Base-by-base conservation (phyloP, 176 grass and related monocot species). In the Lolium perenne region DNA sequence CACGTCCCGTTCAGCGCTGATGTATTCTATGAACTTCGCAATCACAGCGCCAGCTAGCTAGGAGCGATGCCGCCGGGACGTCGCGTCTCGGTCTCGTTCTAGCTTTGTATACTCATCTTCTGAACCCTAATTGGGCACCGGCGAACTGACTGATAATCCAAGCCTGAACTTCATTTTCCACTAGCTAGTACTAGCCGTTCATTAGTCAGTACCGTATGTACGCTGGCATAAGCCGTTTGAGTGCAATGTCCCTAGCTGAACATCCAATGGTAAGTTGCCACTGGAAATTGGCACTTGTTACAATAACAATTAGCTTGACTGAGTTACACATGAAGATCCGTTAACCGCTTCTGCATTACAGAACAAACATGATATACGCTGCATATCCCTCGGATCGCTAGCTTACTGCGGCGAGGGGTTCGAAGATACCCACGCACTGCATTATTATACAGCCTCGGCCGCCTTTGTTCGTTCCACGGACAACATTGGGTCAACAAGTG, bases 111-210 rank as follows among this genome's bases (percentile, higher is more conserved):
- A 45, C 56, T 21, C 56, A 0, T 7, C 1, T 1, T 59, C 20
- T 59, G 56, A 56, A 38, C 69, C 1, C 32, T 35, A 35, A 35
- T 35, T 35, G 32, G 32, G 1, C 32, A 35, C 32, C 32, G 32
- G 53, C 7, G 0, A 11, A 32, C 1, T 38, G 72, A 69, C 87
- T 74, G 66, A 84, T 79, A 73, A 73, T 84, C 66, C 87, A 89
- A 84, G 29, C 38, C 13, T 7, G 21, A 62, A 0, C 15, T 65
- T 74, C 23, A n/a, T 55, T 62, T 32, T 29, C 6, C 57, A 22
- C 55, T 6, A 1, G 4, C 6, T 46, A 35, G 32, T 35, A n/a
- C n/a, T n/a, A 59, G 17, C 17, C 54, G 17, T 61, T 55, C 61
- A 45, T 4, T 13, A 45, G n/a, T 66, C 22, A 4, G 54, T 72